Conservation (phyloP, 306 rosid genomes). For the Comarum palustre region DNA sequence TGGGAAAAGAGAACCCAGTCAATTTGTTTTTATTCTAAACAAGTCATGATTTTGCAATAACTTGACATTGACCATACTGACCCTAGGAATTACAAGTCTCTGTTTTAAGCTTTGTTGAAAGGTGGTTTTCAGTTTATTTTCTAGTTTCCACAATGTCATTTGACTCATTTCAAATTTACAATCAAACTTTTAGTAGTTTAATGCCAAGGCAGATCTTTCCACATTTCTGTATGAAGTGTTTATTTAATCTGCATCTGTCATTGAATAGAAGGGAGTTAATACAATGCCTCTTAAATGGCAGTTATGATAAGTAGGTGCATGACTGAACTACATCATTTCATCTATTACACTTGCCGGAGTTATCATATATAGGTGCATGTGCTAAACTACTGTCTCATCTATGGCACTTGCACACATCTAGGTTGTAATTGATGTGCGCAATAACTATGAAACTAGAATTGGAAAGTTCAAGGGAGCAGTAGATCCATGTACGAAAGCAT, state of each 20-base stretch:
- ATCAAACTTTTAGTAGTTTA: background rate
- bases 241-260: background rate
- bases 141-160: background rate
- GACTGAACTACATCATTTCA: background rate
- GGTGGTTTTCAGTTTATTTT: background rate
- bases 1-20: background rate
- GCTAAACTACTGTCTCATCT: conserved; percentile 11
- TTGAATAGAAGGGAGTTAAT: background rate
- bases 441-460: conserved; percentile 81
- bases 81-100: background rate
- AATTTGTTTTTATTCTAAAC: background rate
- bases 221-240: background rate
- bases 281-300: background rate
- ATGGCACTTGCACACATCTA: conserved; percentile 25
- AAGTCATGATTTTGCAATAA: background rate
- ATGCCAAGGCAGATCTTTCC: background rate
- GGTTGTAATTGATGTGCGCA: conserved; percentile 93
- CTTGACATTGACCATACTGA: too few relatives aligned
- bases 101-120: background rate
- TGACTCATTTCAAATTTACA: background rate
- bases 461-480: conserved; percentile 93
- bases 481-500: conserved; percentile 74
- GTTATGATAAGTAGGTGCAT: background rate
- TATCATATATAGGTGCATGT: background rate
- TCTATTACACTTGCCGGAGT: background rate